Conservation (phyloP, 164 flowering plant genomes). For the Vitis vinifera region DNA sequence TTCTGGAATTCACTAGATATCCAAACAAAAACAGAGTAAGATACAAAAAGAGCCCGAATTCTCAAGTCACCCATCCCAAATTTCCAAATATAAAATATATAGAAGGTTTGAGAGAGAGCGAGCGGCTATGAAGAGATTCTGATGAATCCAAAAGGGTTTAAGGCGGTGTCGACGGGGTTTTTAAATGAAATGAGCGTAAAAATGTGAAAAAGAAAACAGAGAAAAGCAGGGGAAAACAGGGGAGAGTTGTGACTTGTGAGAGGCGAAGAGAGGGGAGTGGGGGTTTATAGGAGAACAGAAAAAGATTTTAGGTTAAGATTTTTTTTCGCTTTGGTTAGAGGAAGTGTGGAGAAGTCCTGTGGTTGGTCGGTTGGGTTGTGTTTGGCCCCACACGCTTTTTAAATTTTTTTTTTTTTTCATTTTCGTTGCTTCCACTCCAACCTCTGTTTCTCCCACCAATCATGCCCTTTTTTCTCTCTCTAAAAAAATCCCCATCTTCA, state of each 20-base stretch:
- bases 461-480: slow-evolving; percentile 2
- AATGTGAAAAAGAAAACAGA: not conserved
- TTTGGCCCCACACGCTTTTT: slow-evolving; percentile 30
- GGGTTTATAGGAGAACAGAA: slow-evolving; percentile 27
- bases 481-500: not conserved
- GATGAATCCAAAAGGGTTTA: not conserved
- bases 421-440: slow-evolving; percentile 43
- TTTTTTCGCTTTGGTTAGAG: not conserved
- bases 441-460: not conserved
- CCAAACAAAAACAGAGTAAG: slow-evolving; percentile 21
- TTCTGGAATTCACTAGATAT: slow-evolving; percentile 2
- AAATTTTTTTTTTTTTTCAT: not conserved
- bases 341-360: slow-evolving; percentile 9
- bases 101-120: slow-evolving; percentile 6
- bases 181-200: no score
- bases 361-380: slow-evolving; percentile 24
- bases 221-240: not conserved
- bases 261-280: slow-evolving; percentile 2
- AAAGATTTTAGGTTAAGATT: slow-evolving; percentile 14
- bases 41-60: not conserved
- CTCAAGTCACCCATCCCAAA: slow-evolving; percentile 10
- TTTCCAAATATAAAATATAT: no score
- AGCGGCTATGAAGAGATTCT: not conserved
- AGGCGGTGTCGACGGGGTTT: not conserved
- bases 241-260: not conserved